A percentile compares a stretch with the other conserved stretches of the same genome.
Conservation (phyloP, 352 stramenopile species). For the Phytophthora aleatoria region DNA sequence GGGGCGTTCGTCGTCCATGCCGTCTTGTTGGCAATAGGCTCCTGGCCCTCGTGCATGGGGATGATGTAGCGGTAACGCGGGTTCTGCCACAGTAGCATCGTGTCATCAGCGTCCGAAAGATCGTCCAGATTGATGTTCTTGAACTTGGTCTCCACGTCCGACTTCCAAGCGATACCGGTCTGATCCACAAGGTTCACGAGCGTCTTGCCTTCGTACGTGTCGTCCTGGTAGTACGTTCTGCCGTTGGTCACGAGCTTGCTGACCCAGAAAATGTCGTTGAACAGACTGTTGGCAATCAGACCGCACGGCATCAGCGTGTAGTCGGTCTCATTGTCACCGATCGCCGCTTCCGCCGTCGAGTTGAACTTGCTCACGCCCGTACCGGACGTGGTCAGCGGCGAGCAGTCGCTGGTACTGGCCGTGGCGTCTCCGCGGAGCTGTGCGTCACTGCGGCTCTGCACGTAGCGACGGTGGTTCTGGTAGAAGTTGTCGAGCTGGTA, state of each 20-base stretch:
- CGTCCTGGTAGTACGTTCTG: conserved; percentile 66
- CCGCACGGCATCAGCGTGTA: conserved; percentile 97
- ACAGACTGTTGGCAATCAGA: conserved; percentile 98
- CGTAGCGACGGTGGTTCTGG: conserved; percentile 98
- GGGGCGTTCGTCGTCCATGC: conserved; percentile 70
- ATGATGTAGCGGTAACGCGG: conserved; percentile 82
- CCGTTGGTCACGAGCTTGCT: conserved; percentile 63
- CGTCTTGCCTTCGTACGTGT: conserved; percentile 53
- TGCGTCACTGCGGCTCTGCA: conserved; percentile 88
- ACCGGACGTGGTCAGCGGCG: conserved; percentile 63
- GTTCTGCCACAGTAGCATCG: conserved; percentile 88
- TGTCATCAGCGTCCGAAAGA: conserved; percentile 35
- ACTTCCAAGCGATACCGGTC: conserved; percentile 96
- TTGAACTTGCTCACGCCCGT: conserved; percentile 72
- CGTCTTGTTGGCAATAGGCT: conserved; percentile 72
- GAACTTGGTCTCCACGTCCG: conserved; percentile 96
- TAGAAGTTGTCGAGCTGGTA: conserved; percentile 99
- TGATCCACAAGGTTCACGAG: conserved; percentile 93
- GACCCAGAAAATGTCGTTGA: conserved; percentile 96
- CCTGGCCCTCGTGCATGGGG: conserved; percentile 63
- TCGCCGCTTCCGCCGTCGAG: conserved; percentile 48
- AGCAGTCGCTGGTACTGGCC: conserved; percentile 76
- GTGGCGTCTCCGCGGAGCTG: conserved; percentile 85
- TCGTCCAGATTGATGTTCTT: conserved; percentile 86
- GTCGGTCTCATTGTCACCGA: conserved; percentile 43